phyloP scores from a whole-genome alignment of 768 basidiomycete genomes.

The Solioccasus polychromus region DNA sequence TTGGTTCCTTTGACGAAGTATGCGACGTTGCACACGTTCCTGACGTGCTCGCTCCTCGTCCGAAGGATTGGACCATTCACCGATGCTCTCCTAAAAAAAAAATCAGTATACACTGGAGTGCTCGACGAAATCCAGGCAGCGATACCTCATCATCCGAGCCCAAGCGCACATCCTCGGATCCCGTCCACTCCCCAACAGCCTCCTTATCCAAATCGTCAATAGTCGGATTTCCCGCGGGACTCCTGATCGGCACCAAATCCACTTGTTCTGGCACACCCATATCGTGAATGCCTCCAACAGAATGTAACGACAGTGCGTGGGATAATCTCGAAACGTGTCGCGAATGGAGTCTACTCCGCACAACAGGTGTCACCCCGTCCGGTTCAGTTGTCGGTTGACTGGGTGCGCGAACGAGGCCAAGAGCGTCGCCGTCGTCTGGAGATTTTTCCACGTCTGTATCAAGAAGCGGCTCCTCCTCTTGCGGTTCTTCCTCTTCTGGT shows the following conservation, averaged over 20 bases:
- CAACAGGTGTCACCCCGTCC: slow-evolving; percentile 45
- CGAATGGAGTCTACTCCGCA: slow-evolving; percentile 57
- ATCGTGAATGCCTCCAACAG: slow-evolving; percentile 52
- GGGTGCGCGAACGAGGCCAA: slow-evolving; percentile 17
- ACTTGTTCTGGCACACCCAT: slow-evolving; percentile 25
- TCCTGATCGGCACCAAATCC: slow-evolving; percentile 30
- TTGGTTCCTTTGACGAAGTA: slow-evolving; percentile 45
- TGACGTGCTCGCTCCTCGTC: slow-evolving; percentile 83
- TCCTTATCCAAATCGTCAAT: slow-evolving; percentile 37
- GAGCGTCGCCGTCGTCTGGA: slow-evolving; percentile 34
- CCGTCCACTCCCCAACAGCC: slow-evolving; percentile 74
- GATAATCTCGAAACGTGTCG: slow-evolving; percentile 68
- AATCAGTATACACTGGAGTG: slow-evolving; percentile 7
- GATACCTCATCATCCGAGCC: slow-evolving; percentile 69
- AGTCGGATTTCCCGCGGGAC: slow-evolving; percentile 30
- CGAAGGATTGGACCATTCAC: slow-evolving; percentile 89
- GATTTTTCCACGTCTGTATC: slow-evolving; percentile 35
- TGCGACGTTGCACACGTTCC: slow-evolving; percentile 58
- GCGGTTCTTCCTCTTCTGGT: slow-evolving; percentile 70
- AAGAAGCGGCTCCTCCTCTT: slow-evolving; percentile 38
- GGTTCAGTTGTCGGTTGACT: slow-evolving; percentile 31
- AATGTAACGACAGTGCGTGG: slow-evolving; percentile 62
- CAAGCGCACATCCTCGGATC: slow-evolving; percentile 66
- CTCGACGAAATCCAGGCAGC: slow-evolving; percentile 9
- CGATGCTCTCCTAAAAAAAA: slow-evolving; percentile 60